Conservation (phyloP, 352 stramenopile genomes). For the Stramenopiles sp. region DNA sequence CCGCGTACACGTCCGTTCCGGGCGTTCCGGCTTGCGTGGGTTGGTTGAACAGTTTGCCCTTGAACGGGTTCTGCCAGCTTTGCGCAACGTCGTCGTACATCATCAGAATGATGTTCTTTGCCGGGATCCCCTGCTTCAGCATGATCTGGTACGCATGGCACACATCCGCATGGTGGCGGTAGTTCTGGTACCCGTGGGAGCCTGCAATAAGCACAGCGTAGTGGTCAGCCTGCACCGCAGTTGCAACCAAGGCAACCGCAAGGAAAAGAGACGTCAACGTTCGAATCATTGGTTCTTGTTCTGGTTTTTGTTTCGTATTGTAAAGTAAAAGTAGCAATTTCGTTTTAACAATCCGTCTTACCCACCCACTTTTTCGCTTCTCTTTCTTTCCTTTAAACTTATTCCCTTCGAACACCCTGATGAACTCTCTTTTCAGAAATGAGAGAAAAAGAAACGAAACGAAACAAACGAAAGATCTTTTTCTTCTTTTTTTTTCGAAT, state of each 20-base stretch:
- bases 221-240: slow-evolving; percentile 32
- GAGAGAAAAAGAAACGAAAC: too few relatives aligned
- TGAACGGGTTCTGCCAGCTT: slow-evolving; percentile 53
- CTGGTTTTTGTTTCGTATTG: too few relatives aligned
- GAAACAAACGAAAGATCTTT: too few relatives aligned
- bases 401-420: too few relatives aligned
- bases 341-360: too few relatives aligned
- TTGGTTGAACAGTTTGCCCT: slow-evolving; percentile 62
- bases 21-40: slow-evolving; percentile 33
- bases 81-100: slow-evolving; percentile 69
- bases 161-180: slow-evolving; percentile 61
- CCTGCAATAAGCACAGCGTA: slow-evolving; percentile 69
- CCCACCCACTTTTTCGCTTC: too few relatives aligned
- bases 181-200: slow-evolving; percentile 65
- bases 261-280: too few relatives aligned
- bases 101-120: slow-evolving; percentile 68
- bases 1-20: slow-evolving; percentile 55
- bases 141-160: slow-evolving; percentile 68
- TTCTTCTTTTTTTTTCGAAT: too few relatives aligned
- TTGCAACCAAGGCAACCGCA: slow-evolving; percentile 16
- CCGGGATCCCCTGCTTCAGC: slow-evolving; percentile 50
- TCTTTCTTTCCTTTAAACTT: too few relatives aligned
- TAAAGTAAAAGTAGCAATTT: too few relatives aligned
- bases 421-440: too few relatives aligned
- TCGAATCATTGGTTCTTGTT: too few relatives aligned